phyloP scores from a whole-genome alignment of 768 basidiomycete genomes.

The Clitopilus hobsonii region DNA sequence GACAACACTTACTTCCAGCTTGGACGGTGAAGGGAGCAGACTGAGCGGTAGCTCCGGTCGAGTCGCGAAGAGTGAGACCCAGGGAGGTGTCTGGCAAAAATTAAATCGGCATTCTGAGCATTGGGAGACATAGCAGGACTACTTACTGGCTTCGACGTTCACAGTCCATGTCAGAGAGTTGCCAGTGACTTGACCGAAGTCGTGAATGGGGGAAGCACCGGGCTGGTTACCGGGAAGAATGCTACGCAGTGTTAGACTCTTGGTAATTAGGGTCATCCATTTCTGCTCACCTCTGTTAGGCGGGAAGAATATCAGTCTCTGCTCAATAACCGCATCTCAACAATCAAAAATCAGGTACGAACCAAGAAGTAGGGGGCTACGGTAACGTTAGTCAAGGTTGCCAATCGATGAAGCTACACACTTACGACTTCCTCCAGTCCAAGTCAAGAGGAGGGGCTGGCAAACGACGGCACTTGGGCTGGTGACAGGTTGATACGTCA shows the following conservation, averaged over 20 bases:
- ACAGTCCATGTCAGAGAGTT: conserved; percentile 51
- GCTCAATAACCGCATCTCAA: background rate
- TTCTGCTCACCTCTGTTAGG: conserved; percentile 32
- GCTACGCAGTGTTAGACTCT: conserved; percentile 28
- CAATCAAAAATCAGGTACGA: conserved; percentile 19
- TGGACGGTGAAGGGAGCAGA: conserved; percentile 48
- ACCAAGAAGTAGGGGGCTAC: conserved; percentile 66
- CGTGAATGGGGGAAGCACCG: conserved; percentile 35
- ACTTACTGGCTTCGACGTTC: conserved; percentile 44
- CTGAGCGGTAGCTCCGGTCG: conserved; percentile 43
- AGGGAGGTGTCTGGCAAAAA: conserved; percentile 40
- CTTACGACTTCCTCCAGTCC: conserved; percentile 56
- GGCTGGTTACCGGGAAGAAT: conserved; percentile 49
- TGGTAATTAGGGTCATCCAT: no score
- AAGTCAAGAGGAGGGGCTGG: conserved; percentile 49
- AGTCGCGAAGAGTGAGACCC: conserved; percentile 59
- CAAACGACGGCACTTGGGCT: conserved; percentile 52
- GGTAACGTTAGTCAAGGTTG: conserved; percentile 10
- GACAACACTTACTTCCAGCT: conserved; percentile 40
- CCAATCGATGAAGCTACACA: conserved; percentile 5
- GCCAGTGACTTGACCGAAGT: conserved; percentile 34
- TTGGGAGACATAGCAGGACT: background rate
- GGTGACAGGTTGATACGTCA: conserved; percentile 7
- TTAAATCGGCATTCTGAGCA: background rate
- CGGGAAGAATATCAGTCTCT: conserved; percentile 2